Evolutionary conservation across 495 filamentous ascomycete species (phyloP).

Genomic region (Apodospora peruviana): DNA sequence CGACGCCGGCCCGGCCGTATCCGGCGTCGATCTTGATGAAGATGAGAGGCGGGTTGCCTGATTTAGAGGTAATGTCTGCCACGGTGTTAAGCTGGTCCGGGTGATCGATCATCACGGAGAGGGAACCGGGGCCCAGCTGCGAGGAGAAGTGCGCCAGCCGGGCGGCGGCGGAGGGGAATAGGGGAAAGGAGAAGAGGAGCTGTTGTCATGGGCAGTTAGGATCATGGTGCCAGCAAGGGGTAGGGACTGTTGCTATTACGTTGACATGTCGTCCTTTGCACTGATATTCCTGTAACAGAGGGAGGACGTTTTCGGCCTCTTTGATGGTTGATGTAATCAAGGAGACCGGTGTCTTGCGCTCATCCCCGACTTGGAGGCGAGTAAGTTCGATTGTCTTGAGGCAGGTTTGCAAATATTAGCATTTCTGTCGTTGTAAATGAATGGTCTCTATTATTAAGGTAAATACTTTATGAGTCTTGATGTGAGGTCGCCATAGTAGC

Average conservation of each 20-base stretch:
- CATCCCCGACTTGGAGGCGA: slow-evolving; percentile 63
- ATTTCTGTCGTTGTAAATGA: background rate
- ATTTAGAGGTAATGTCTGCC: slow-evolving; percentile 25
- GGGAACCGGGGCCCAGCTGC: slow-evolving; percentile 43
- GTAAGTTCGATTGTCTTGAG: slow-evolving; percentile 60
- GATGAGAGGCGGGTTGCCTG: slow-evolving; percentile 43
- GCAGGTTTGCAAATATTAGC: slow-evolving; percentile 4
- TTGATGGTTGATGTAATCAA: slow-evolving; percentile 73
- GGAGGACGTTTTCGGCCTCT: slow-evolving; percentile 66
- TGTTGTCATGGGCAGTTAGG: slow-evolving; percentile 22
- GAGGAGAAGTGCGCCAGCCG: slow-evolving; percentile 51
- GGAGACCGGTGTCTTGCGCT: slow-evolving; percentile 45
- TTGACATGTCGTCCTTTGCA: slow-evolving; percentile 47
- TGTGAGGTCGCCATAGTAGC: slow-evolving; percentile 71
- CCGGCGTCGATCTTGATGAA: slow-evolving; percentile 80
- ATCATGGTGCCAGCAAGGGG: no score
- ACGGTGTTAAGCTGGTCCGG: slow-evolving; percentile 51
- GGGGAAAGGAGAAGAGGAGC: slow-evolving; percentile 73
- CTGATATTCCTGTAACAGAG: slow-evolving; percentile 55
- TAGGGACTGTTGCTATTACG: no score
- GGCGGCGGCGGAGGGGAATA: slow-evolving; percentile 54
- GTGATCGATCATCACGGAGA: slow-evolving; percentile 73
- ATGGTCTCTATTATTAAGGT: background rate
- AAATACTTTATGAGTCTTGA: slow-evolving; percentile 80
- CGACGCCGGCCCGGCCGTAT: slow-evolving; percentile 68